Base-by-base conservation (phyloP, 495 filamentous ascomycete species). In the Penicillium dipodomyicola region DNA sequence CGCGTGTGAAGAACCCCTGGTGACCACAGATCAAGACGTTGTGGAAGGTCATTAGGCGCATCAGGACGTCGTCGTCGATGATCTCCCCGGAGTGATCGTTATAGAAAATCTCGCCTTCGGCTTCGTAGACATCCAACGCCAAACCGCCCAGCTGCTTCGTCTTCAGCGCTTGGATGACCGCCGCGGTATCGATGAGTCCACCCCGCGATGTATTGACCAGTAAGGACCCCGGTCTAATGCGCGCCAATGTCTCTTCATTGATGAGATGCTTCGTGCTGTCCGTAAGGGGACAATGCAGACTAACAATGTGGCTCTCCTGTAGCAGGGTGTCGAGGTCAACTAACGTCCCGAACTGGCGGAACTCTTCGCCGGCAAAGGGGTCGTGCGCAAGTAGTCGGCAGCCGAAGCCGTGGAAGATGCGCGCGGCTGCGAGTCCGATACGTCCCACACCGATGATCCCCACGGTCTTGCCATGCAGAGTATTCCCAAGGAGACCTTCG, bases 91-190 rank as follows among this genome's bases (percentile, higher is more conserved):
- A 85, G 55, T 85, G 83, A 57, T 89, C 85, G 50, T 80, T 77
- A 58, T 87, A 89, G 63, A 89, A 89, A 23, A 72, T 80, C 67
- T 51, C 76, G 50, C 58, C 76, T 64, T 96, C 92, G 1, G 90
- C 90, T 52, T 94, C 90, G 35, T 91, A 89, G 0, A 96, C 92
- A 72, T 96, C 92, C 40, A 96, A 67, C 43, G 89, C 89, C 10
- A 91, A 83, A 20, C 89, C 91, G 27, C 83, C 77, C 46, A 96
- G 70, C 5, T 76, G 76, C 11, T 76, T 70, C 2, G 63, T 76
- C 70, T 89, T 87, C 33, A 89, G 71, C 19, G 85, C 81, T 6
- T 72, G 70, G 44, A 89, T 84, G 29, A 85, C 78, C 1, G 81
- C 81, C 25, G 65, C 64, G 0, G 80, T 86, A 61, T 88, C 66